Evolutionary conservation across 352 stramenopile species (phyloP), one percentile per base, ranked within the genome.

Genomic region (Pythium periplocum): DNA sequence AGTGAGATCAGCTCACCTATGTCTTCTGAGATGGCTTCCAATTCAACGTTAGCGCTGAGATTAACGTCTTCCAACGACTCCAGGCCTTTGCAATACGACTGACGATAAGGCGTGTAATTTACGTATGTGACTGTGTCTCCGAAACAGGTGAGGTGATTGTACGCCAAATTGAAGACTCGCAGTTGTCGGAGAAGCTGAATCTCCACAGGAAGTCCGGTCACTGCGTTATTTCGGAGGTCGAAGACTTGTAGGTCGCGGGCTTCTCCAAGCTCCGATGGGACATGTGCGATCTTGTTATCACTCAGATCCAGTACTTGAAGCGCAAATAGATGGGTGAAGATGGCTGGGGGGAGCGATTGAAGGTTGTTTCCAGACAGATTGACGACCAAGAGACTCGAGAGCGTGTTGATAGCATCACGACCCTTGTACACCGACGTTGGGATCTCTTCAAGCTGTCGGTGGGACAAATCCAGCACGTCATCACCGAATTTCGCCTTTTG

Each of bases 371-470:
- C 57, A 2, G 73, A 67, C 39, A 92, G 45, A 51, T 85, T 78
- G 10, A 92, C 41, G 30, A 88, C 73, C n/a, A 91, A 46, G 31
- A 91, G 53, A 55, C 71, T 84, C 5, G 81, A 83, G 3, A 91
- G 63, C 11, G 69, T 61, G 35, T 62, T 61, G 7, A 89, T 58
- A 0, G 72, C 66, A 32, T 86, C 74, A 46, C 72, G 73, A 6
- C 78, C 81, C 45, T 75, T 69, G 40, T 71, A 87, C 34, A 84
- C 51, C 8, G 67, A 43, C 0, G 51, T 9, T 8, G 81, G 78
- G 2, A 91, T 11, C 30, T 72, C 67, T 7, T 66, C 68, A 2
- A 91, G 38, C 2, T 40, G 36, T 0, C 57, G 72, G 37, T 56
- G 54, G 5, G 65, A 61, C 10, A 85, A 49, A 35, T 85, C 55